Evolutionary conservation across 2,329 filamentous ascomycete genomes (phyloP), one percentile per base, ranked within the genome.

Genomic region (Diplodia sapinea): DNA sequence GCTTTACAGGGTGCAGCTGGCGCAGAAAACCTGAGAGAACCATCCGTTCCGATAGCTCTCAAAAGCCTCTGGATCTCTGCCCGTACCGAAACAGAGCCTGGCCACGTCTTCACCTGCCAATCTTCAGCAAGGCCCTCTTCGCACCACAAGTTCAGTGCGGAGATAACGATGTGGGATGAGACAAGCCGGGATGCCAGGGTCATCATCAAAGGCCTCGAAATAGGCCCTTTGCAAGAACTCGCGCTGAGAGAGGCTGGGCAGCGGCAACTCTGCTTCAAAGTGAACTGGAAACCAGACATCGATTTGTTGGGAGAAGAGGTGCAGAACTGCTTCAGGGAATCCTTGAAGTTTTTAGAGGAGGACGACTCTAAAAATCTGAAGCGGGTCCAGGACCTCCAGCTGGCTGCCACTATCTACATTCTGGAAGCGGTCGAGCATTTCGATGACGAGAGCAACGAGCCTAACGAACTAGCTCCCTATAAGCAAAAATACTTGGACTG

Each of bases 251-350:
- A 51, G 26, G 54, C 52, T 23, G 65, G 65, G 26, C 54, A 67
- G 23, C 65, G 65, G 1, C 52, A 67, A 26, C 65, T 67, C n/a
- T 59, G 65, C 38, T 67, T 51, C 40, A 67, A 67, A 26, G 55
- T 67, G 43, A 31, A 17, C 31, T 65, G 56, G 57, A 68, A 68
- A 33, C 66, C 66, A 29, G 66, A 68, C 40, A 67, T 67, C 33
- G 65, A 67, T 26, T 56, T 67, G 20, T 56, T 67, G 15, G 54
- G 55, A 20, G 47, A 47, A 31, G 52, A 67, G 31, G 59, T 63
- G 12, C 65, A 67, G 54, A 65, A 31, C 40, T 57, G 52, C 29
- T 57, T 65, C 15, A 55, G 50, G 20, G 38, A 68, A 6, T 63
- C 26, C 15, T 6, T 64, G 12, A 40, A 26, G n/a, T 6, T 20